Evolutionary conservation across 2,329 filamentous ascomycete genomes (phyloP), one percentile per base, ranked within the genome.

Genomic region (Scedosporium boydii): DNA sequence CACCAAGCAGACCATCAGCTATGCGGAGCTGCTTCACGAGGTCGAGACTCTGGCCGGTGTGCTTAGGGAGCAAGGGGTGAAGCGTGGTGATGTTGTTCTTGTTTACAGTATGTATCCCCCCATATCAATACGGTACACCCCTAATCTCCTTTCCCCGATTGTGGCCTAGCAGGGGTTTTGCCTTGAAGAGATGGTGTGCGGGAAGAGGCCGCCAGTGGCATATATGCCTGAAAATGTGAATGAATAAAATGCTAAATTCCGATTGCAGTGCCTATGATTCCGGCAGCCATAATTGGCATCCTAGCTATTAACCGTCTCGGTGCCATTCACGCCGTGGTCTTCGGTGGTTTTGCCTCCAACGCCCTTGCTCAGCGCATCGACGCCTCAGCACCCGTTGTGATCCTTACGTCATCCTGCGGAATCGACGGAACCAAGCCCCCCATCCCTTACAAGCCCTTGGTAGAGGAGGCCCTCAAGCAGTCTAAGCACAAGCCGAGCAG

Each of bases 311-410:
- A 86, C 64, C 85, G 92, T 9, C 80, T 97, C 0, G 93, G 93
- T 10, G 93, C 92, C 16, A 86, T 97, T 60, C 93, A 98, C 71
- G 87, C 90, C 3, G 91, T 96, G 4, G 93, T 98, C 3, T 97
- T 97, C 74, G 93, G 93, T 51, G 93, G 93, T 0, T 98, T 98
- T 72, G 91, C 91, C 0, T 81, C 92, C 0, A 79, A 82, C 9
- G 90, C 92, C 3, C 80, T 97, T 55, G 91, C 92, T 1, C 93
- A 97, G 75, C 84, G 93, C 27, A 96, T 98, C 67, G 91, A 96
- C 59, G 89, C 90, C 0, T 91, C 89, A 6, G 82, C 82, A 41
- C 91, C 93, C 6, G 83, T 84, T 7, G 86, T 83, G 9, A 85
- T 97, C 58, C 83, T 97, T 72, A 96, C 93, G 0, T 92, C 93